Evolutionary conservation across 768 basidiomycete species (phyloP), one percentile per base, ranked within the genome.

Genomic region (Mycena alexandri): DNA sequence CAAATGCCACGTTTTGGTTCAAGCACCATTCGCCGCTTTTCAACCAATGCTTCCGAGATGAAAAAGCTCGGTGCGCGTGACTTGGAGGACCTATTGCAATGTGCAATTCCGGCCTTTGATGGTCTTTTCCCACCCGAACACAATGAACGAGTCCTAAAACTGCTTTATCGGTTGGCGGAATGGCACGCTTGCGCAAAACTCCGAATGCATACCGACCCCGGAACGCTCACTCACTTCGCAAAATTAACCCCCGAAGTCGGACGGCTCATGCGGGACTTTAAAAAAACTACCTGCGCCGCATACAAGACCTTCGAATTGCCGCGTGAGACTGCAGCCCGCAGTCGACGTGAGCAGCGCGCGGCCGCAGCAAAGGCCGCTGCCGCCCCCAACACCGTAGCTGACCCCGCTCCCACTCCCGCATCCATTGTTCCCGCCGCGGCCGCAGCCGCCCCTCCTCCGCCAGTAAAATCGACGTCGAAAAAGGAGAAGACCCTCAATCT

Each of bases 111-210:
- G 0, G 75, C 65, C 0, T 79, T 81, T n/a, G 75, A 80, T 5
- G 80, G 77, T 3, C 73, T 82, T 0, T 69, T 82, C 53, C 58
- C 65, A 5, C 34, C 10, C 2, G 52, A 55, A 0, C 72, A 81
- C 22, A 70, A 79, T 17, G 1, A 60, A 2, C 58, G 61, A 3
- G 63, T 81, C 3, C 61, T 72, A 3, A 69, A 75, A 13, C 57
- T 82, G 1, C 73, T 82, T 1, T 82, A 73, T 59, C 53, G 51
- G 5, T 42, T 78, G 21, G 74, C 70, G 0, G 60, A 70, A 14
- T 82, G 79, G 80, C 82, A 83, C 66, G 74, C 74, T 0, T 70
- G 78, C 2, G 80, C 80, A 1, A 83, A 83, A 57, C 72, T 83
- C 0, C 74, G 77, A 0, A 65, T 81, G 52, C 82, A 82, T 46